phyloP scores from a whole-genome alignment of 2,329 filamentous ascomycete species.

The Calonectria honghensis region DNA sequence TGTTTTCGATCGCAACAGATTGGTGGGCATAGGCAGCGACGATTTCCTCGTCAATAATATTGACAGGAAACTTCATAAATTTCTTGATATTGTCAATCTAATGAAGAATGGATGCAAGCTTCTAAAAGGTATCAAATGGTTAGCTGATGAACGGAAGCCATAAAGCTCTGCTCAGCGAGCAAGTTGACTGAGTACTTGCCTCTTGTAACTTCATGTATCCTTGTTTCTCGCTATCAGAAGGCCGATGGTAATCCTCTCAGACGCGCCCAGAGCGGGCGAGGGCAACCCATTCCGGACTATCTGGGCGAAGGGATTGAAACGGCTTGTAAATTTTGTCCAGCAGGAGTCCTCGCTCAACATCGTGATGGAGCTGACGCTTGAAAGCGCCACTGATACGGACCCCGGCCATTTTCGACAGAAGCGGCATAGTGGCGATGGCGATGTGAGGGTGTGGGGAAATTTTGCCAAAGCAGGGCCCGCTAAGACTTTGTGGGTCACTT shows the following conservation, averaged over 20 bases:
- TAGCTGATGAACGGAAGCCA: neutral
- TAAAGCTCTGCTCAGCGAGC: neutral
- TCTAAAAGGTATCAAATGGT: neutral
- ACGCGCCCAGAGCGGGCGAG: slow-evolving; percentile 23
- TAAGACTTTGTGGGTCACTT: too few species aligned
- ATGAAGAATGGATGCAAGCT: neutral
- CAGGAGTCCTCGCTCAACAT: neutral
- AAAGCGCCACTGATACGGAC: neutral
- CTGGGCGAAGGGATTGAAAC: neutral
- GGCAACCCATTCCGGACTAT: slow-evolving; percentile 3
- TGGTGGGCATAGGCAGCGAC: slow-evolving; percentile 30
- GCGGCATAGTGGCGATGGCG: neutral
- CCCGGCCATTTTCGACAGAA: too few species aligned
- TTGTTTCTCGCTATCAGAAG: neutral
- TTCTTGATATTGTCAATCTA: slow-evolving; percentile 24
- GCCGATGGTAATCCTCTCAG: slow-evolving; percentile 22
- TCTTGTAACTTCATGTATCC: slow-evolving; percentile 19
- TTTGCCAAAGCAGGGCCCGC: too few species aligned
- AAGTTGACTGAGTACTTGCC: neutral
- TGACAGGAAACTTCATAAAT: neutral
- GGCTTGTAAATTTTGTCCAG: slow-evolving; percentile 29
- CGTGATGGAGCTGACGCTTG: neutral
- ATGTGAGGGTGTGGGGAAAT: too few species aligned
- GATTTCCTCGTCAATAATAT: neutral
- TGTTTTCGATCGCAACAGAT: slow-evolving; percentile 35